A percentile compares a stretch with the other conserved stretches of the same genome.
These are phyloP conservation scores for Crassisporium funariophilum DNA, from an alignment of 768 basidiomycete genomes.

Conservation along the genomic window DNA sequence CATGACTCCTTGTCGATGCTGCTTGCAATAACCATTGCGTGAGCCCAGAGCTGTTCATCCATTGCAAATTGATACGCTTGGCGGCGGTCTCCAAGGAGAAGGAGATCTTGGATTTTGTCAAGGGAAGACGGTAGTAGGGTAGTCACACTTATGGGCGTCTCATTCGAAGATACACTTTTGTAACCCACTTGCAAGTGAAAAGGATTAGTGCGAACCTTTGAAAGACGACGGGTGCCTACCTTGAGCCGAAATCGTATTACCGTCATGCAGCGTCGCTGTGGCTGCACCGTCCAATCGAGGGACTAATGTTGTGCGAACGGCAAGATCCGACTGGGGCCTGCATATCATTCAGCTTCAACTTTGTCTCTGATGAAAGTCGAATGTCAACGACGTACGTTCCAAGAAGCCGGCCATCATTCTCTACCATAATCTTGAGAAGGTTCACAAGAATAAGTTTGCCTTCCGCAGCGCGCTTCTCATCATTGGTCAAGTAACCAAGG, in stretches of 20 bases:
- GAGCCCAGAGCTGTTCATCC: constrained; percentile 90
- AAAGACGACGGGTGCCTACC: constrained; percentile 8
- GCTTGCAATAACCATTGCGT: constrained; percentile 93
- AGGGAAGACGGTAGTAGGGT: constrained; percentile 64
- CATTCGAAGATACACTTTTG: constrained; percentile 32
- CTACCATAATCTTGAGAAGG: constrained; percentile 78
- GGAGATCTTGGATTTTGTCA: constrained; percentile 75
- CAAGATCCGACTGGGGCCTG: constrained; percentile 66
- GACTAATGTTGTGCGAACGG: constrained; percentile 73
- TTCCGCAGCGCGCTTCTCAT: constrained; percentile 64
- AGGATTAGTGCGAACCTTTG: neutral
- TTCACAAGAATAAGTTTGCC: constrained; percentile 75
- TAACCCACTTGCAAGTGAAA: constrained; percentile 15
- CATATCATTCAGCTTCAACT: neutral
- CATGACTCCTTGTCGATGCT: constrained; percentile 92
- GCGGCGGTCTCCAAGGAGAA: constrained; percentile 82
- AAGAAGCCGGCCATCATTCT: constrained; percentile 84
- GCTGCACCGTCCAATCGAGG: constrained; percentile 46
- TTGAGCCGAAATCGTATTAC: constrained; percentile 27
- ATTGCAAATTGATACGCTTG: constrained; percentile 88
- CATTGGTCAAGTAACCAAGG: constrained; percentile 63
- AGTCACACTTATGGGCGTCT: constrained; percentile 58
- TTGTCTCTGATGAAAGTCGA: neutral
- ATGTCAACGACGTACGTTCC: constrained; percentile 67
- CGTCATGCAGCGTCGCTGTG: constrained; percentile 16